phyloP scores from a whole-genome alignment of 139 green algal genomes.

The Tetraselmis striata region DNA sequence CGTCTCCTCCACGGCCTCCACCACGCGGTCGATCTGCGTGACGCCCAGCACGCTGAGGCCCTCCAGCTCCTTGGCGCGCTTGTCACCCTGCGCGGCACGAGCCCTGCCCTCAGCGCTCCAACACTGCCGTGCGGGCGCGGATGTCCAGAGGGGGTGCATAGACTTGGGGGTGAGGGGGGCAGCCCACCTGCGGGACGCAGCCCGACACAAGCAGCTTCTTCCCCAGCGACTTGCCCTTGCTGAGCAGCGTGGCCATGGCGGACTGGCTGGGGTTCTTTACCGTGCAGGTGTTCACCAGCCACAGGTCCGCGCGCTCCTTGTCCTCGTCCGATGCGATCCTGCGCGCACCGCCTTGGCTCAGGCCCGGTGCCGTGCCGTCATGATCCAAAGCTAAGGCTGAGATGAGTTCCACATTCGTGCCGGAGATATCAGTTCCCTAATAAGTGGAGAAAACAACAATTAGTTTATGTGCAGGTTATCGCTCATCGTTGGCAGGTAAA shows the following conservation, averaged over 20 bases:
- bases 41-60: constrained; percentile 73
- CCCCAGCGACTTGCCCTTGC: constrained; percentile 24
- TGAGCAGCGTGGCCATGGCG: constrained; percentile 64
- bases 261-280: constrained; percentile 79
- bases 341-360: not conserved
- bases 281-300: constrained; percentile 91
- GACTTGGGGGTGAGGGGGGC: too few relatives aligned
- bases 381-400: not conserved
- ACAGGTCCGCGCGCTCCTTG: constrained; percentile 56
- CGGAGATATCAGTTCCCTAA: too few relatives aligned
- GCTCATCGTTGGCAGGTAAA: too few relatives aligned
- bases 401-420: not conserved
- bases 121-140: too few relatives aligned
- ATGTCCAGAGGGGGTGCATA: too few relatives aligned
- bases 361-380: not conserved
- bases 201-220: constrained; percentile 78
- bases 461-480: too few relatives aligned
- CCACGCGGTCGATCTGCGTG: constrained; percentile 81
- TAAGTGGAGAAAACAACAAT: not conserved
- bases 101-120: not conserved
- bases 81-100: not conserved
- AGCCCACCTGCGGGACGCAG: constrained; percentile 79
- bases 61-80: constrained; percentile 63
- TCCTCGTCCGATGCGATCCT: constrained; percentile 30
- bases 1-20: constrained; percentile 88